Base-by-base conservation (phyloP, 805 yeast genomes). In the Yarrowia divulgata region DNA sequence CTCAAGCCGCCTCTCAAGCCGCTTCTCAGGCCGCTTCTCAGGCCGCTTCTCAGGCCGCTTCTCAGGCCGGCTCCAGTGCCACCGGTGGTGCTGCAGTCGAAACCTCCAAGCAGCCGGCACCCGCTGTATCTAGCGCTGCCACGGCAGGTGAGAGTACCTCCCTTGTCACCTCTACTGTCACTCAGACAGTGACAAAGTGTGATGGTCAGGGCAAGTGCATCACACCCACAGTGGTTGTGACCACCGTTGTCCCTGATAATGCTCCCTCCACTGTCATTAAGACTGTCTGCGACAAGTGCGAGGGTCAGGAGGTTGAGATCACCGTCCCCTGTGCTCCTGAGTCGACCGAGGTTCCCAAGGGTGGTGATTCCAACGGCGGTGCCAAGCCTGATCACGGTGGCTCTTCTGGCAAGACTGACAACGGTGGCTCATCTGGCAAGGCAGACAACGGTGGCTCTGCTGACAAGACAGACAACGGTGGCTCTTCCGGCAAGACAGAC, bases 221-320 rank as follows among this genome's bases (percentile, higher is more conserved):
- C 50, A 46, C 32, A 16, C 50, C 50, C 9, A 18, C 18, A 4
- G 32, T 46, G 34, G 8, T 16, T 12, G 16, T 23, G 10, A 19
- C 50, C 50, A 46, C 50, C 9, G 50, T 23, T 13, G 50, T 46
- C 8, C 50, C 50, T 14, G 16, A 5, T 8, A 46, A 23, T 18
- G 50, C 50, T 10, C 32, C 50, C 14, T 19, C 16, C 32, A 46
- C 50, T 7, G 50, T 46, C n/a, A 23, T 46, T n/a, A 23, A 46
- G 50, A 46, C 50, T 3, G 50, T 46, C 9, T 46, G 50, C 12
- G n/a, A 16, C 32, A 19, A 46, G 50, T 46, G 50, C n/a, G 50
- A 46, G 50, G 50, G 50, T 8, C 14, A 46, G 32, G 23, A 32
- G 9, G 9, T 46, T 8, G 3, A 16, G 9, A 12, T 46, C 34